Base-by-base conservation (phyloP, 257 asterid genomes). In the Scutellaria barbata region DNA sequence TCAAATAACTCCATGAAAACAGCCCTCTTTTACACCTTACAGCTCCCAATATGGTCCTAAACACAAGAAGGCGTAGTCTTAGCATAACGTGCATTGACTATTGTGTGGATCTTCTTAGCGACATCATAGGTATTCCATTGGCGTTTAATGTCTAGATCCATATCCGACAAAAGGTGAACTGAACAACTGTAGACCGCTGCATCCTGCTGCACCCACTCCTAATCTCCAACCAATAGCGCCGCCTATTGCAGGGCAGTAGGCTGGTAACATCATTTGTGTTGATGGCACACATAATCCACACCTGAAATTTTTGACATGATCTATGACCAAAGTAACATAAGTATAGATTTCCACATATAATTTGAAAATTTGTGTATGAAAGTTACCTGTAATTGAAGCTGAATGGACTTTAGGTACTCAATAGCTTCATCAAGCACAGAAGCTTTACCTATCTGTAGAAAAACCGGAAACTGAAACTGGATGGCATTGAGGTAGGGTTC, bases 341-440 rank as follows among this genome's bases (percentile, higher is more conserved):
- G 33, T 57, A 33, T 11, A 30, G 7, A 48, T 39, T 51, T 16
- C 14, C 13, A 22, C 8, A 48, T 30, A 10, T 43, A 18, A 17
- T 51, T 2, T 37, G 16, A 5, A 42, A 17, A 25, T 9, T 25
- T 25, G 58, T 43, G 8, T 8, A 17, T 47, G 50, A 12, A 47
- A 18, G 52, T 17, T 53, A 72, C 76, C 70, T 50, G 70, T 72
- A 72, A 42, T 5, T 72, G 76, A 60, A 61, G 52, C 76, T 51
- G 76, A 42, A 72, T 69, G 5, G 35, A 61, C 54, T 72, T 72
- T 60, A 46, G 75, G 75, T 71, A 71, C 50, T 58, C 8, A 46
- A 71, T 71, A 61, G 76, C 63, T 41, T 72, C 70, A 22, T 72
- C 64, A 14, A 72, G 70, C 20, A 62, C 69, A 62, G 63, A 61